Evolutionary conservation across 2,329 filamentous ascomycete species (phyloP), one percentile per base, ranked within the genome.

Genomic region (Bipolaris bicolor): DNA sequence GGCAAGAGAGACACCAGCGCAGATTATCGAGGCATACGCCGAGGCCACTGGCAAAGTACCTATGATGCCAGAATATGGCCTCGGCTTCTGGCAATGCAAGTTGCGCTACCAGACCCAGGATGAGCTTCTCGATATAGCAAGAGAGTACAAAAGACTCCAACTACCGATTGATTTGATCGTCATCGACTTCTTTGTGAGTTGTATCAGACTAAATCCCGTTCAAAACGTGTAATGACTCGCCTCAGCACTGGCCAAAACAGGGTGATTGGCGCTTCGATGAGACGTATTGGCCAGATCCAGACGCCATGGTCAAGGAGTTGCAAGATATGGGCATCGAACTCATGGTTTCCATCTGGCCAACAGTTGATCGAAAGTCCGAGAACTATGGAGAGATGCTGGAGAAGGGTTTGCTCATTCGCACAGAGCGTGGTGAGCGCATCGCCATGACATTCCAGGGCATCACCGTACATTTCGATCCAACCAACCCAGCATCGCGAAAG

Each of bases 291-390:
- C 87, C 87, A 0, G 84, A 90, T 66, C 86, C 86, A 77, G 57
- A 85, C 44, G 84, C 84, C 3, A 90, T 90, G 87, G 78, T 89
- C 20, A 76, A 78, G 37, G 87, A 89, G 68, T 79, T 89, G 1
- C 79, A 83, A 40, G 77, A 81, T 0, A 71, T 90, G 57, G 79
- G 80, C 0, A 82, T 89, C 44, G 86, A 90, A 65, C 79, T 89
- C 3, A 89, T 90, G 86, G 85, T 90, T 0, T 88, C 86, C 0
- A 83, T 90, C 62, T 90, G 88, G 87, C 87, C 87, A 0, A 89
- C 86, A 0, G 86, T 90, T 1, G 85, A 89, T 51, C 80, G 78
- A 11, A 67, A 71, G 1, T 86, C 83, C 0, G 83, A 86, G 40
- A 88, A 88, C 68, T 89, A 83, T 65, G 64, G 79, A 0, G 82